These are phyloP conservation scores for Usnea hakonensis DNA, from an alignment of 495 filamentous ascomycete genomes.

Conservation along the genomic window DNA sequence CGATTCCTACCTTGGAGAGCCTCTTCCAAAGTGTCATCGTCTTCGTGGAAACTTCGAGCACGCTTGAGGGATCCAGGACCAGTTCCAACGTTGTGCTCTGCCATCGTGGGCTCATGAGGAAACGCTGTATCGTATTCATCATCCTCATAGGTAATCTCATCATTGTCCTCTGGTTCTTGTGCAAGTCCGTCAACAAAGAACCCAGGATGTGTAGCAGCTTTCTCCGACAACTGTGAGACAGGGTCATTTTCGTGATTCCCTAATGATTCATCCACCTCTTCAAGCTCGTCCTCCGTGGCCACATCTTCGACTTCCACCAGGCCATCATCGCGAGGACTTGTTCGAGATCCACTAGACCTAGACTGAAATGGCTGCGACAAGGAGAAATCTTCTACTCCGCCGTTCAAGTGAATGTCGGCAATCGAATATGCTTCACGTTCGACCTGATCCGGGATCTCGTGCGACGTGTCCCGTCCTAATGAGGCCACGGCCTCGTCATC, in stretches of 20 bases:
- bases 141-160: conserved; percentile 44
- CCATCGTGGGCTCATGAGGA: neutral
- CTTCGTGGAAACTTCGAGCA: conserved; percentile 21
- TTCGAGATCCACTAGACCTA: neutral
- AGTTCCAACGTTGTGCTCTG: conserved; percentile 1
- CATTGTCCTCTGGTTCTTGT: conserved; percentile 12
- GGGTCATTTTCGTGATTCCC: conserved; percentile 9
- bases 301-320: too few species aligned
- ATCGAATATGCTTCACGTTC: neutral
- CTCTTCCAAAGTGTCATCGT: conserved; percentile 13
- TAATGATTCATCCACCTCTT: neutral
- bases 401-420: neutral
- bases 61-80: conserved; percentile 16
- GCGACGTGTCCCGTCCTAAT: neutral
- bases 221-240: neutral
- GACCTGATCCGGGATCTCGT: neutral
- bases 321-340: neutral
- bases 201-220: neutral
- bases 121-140: conserved; percentile 24
- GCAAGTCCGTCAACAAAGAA: neutral
- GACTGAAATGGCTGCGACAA: neutral
- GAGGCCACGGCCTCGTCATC: neutral
- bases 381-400: neutral
- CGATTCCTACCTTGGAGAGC: neutral
- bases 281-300: neutral